Evolutionary conservation across 345 rosid genomes (phyloP), one percentile per base, ranked within the genome.

Genomic region (Murraya koenigii): DNA sequence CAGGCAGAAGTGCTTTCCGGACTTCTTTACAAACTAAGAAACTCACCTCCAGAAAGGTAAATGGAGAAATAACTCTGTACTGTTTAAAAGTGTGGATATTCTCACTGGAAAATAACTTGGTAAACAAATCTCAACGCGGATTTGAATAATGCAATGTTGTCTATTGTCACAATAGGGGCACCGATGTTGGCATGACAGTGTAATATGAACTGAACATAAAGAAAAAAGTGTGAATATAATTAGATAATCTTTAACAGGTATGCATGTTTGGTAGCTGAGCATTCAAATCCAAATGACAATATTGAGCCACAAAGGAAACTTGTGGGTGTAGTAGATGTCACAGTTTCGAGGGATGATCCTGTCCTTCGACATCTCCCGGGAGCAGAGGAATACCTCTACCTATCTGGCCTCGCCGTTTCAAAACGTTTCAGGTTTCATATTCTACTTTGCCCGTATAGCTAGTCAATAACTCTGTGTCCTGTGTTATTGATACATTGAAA

Each of bases 1-100:
- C 88, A 95, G 98, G 97, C 97, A 35, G 99, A 95, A 77, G 99
- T 95, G 74, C 86, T 93, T 7, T 75, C 98, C 8, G 96, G 84
- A 25, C 94, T 95, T 71, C 55, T 89, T 33, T 95, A 95, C 90
- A 95, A 92, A 81, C 87, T 93, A 33, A 84, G 83, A 78, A 93
- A 89, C 83, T 93, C 99, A 54, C 85, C 95, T 58, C 87, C 91
- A 7, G 84, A 85, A 87, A 89, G 99, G 97, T 90, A 83, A 69
- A 39, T 5, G 30, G 5, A 26, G 15, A 1, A 44, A 44, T 44
- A 44, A 44, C 10, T 44, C 49, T 44, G 17, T 44, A 11, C 3
- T 44, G 1, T 44, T 44, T 44, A 13, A 44, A 44, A 11, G 5
- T 44, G 10, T 13, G 17, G 49, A 44, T 5, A 4, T 44, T 44